Conservation (phyloP, 768 basidiomycete genomes). For the Tricholoma bakamatsutake region DNA sequence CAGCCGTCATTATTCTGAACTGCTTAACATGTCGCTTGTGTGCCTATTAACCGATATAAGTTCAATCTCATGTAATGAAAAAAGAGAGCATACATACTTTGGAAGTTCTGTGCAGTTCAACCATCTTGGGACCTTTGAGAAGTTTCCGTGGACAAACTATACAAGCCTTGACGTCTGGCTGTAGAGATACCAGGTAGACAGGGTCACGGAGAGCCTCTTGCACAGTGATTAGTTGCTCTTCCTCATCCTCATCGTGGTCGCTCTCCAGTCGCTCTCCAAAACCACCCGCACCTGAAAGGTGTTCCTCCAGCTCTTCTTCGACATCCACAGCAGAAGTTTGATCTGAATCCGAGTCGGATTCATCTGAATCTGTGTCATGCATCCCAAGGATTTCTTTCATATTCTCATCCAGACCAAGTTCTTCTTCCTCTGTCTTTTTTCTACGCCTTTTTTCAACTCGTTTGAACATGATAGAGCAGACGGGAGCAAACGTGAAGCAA, state of each 20-base stretch:
- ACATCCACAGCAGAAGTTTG: constrained; percentile 23
- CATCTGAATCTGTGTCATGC: constrained; percentile 72
- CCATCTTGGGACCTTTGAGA: constrained; percentile 56
- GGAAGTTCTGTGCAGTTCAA: constrained; percentile 51
- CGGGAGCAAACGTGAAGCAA: neutral
- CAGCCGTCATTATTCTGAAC: constrained; percentile 37
- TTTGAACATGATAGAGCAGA: constrained; percentile 60
- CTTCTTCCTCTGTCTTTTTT: constrained; percentile 58
- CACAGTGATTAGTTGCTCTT: constrained; percentile 45
- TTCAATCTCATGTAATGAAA: constrained; percentile 2
- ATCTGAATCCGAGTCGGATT: constrained; percentile 52
- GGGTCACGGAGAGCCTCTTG: constrained; percentile 58
- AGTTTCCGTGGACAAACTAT: constrained; percentile 67
- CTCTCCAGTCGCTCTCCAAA: constrained; percentile 16
- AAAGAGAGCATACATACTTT: constrained; percentile 46
- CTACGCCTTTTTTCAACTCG: constrained; percentile 62
- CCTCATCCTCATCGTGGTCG: constrained; percentile 25
- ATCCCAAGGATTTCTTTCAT: constrained; percentile 53
- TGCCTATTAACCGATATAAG: constrained; percentile 35
- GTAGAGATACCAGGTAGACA: constrained; percentile 50
- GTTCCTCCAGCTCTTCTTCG: constrained; percentile 21
- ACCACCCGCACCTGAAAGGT: constrained; percentile 12
- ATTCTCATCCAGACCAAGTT: constrained; percentile 50
- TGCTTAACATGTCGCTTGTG: constrained; percentile 57
- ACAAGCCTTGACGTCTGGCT: constrained; percentile 54